These are phyloP conservation scores for Henckelia pumila DNA, from an alignment of 257 asterid genomes.

Conservation along the genomic window DNA sequence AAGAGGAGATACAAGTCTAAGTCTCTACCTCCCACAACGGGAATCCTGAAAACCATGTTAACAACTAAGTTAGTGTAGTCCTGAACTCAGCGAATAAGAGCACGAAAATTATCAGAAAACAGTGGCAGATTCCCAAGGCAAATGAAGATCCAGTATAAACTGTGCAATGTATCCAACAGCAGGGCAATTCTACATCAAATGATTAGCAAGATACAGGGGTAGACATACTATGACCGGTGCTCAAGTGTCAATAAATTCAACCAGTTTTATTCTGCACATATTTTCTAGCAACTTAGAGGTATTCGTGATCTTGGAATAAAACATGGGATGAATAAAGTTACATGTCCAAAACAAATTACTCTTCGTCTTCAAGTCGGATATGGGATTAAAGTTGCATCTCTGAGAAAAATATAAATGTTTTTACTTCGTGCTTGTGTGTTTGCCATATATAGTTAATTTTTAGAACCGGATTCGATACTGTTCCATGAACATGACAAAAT, in stretches of 20 bases:
- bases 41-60: conserved; percentile 48
- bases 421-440: too few relatives aligned
- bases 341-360: too few relatives aligned
- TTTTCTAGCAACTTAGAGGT: neutral
- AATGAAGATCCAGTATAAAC: neutral
- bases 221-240: neutral
- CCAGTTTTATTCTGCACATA: too few relatives aligned
- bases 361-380: neutral
- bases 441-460: too few relatives aligned
- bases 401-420: too few relatives aligned
- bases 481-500: neutral
- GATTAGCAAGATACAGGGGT: neutral
- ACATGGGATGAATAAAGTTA: too few relatives aligned
- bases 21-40: conserved; percentile 69
- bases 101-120: neutral
- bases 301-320: too few relatives aligned
- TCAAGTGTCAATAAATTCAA: neutral
- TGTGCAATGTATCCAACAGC: neutral
- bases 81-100: neutral
- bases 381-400: neutral
- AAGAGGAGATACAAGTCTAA: conserved; percentile 81
- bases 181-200: neutral
- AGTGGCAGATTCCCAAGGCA: neutral
- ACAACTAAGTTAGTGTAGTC: neutral
- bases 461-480: neutral